These are phyloP conservation scores for Clarireedia sp. DNA, from an alignment of 2,329 filamentous ascomycete genomes.

Conservation along the genomic window DNA sequence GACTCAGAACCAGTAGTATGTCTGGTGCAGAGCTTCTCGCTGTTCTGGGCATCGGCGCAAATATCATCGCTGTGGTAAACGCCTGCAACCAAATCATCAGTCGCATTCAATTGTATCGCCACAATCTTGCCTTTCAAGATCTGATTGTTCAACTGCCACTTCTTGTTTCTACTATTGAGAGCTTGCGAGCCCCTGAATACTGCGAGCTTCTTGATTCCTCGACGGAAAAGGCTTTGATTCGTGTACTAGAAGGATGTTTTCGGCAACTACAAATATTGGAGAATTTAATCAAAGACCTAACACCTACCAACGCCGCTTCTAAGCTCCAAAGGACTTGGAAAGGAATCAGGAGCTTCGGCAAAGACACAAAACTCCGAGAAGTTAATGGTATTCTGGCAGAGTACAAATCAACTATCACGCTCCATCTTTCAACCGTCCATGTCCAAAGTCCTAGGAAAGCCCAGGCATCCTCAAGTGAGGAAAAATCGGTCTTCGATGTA, in stretches of 20 bases:
- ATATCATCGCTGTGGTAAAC: slow-evolving; percentile 6
- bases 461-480: not conserved
- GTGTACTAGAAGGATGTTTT: slow-evolving; percentile 2
- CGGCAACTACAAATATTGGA: slow-evolving; percentile 1
- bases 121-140: not conserved
- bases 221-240: slow-evolving; percentile 2
- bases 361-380: slow-evolving; percentile 5
- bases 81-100: not conserved
- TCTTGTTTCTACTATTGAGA: not conserved
- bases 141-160: not conserved
- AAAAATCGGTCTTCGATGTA: not conserved
- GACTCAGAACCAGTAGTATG: not conserved
- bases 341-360: slow-evolving; percentile 3
- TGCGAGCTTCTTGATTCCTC: not conserved
- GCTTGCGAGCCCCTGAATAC: not conserved
- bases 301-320: slow-evolving; percentile 3
- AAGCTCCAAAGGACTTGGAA: slow-evolving; percentile 7
- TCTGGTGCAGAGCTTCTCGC: slow-evolving; percentile 3
- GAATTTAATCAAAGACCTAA: slow-evolving; percentile 1
- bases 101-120: slow-evolving; percentile 1
- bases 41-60: not conserved
- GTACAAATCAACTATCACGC: slow-evolving; percentile 3
- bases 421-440: slow-evolving; percentile 1
- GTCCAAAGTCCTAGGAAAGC: not conserved
- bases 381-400: not conserved